Percentiles rank a stretch among this genome's conserved stretches.
These are phyloP conservation scores for Globisporangium alternatum DNA, from an alignment of 352 stramenopile genomes.

Conservation along the genomic window DNA sequence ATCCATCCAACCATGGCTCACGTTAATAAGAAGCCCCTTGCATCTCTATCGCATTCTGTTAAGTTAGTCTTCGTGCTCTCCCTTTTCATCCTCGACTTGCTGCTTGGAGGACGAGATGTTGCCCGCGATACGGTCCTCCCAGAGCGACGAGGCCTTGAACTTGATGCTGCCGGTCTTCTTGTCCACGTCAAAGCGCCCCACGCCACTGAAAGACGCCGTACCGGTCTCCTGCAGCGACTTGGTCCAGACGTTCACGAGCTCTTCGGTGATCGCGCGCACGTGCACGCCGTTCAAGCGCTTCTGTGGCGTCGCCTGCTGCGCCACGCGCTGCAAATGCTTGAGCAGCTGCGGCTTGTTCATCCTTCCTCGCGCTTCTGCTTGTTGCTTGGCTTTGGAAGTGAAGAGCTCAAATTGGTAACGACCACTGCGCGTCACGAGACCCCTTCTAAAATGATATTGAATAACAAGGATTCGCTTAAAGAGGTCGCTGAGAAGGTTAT, in stretches of 20 bases:
- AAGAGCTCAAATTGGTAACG: background rate
- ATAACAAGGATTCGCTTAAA: background rate
- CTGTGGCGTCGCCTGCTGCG: constrained; percentile 28
- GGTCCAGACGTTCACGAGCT: constrained; percentile 38
- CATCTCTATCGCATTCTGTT: background rate
- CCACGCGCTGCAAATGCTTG: constrained; percentile 43
- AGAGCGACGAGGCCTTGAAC: constrained; percentile 38
- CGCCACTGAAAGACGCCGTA: constrained; percentile 30
- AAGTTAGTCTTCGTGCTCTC: constrained; percentile 11
- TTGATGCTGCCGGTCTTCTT: constrained; percentile 45
- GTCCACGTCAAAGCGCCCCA: constrained; percentile 45
- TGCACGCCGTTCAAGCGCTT: constrained; percentile 45
- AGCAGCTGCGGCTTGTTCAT: constrained; percentile 50
- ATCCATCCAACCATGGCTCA: too few relatives aligned
- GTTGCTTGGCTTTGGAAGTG: background rate
- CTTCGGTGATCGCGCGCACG: constrained; percentile 38
- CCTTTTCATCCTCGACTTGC: constrained; percentile 7
- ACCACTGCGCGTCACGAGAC: background rate
- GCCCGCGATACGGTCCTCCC: constrained; percentile 36
- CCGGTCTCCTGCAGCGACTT: constrained; percentile 44
- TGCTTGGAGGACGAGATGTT: constrained; percentile 33
- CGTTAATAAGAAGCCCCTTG: background rate
- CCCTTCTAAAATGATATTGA: background rate
- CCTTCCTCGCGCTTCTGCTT: background rate
- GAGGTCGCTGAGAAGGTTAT: background rate